phyloP scores from a whole-genome alignment of 169 alveolate genomes.

The Perkinsus marinus region DNA sequence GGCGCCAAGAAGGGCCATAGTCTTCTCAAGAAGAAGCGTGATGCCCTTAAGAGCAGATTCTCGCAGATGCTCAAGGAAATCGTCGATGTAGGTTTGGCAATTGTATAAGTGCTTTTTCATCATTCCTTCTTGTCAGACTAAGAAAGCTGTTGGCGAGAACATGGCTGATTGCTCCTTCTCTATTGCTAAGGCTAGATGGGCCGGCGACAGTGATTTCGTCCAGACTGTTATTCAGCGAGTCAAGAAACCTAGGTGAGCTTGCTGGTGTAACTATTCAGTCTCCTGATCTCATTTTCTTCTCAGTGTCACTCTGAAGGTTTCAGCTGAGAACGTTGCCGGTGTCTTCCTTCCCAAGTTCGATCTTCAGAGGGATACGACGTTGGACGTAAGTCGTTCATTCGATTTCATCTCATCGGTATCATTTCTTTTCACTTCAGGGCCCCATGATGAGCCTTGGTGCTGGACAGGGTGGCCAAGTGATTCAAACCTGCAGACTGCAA shows the following conservation, averaged over 20 bases:
- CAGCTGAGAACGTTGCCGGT: slow-evolving; percentile 69
- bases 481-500: slow-evolving; percentile 25
- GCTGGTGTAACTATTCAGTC: not conserved
- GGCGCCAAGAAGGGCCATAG: slow-evolving; percentile 71
- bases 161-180: slow-evolving; percentile 49
- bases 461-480: slow-evolving; percentile 33
- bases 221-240: slow-evolving; percentile 48
- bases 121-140: slow-evolving; percentile 17
- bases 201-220: slow-evolving; percentile 53
- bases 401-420: not conserved
- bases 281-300: not conserved
- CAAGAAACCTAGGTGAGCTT: slow-evolving; percentile 39
- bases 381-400: not conserved
- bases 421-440: not conserved
- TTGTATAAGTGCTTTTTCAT: not conserved
- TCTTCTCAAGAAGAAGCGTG: slow-evolving; percentile 62
- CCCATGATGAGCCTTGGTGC: slow-evolving; percentile 16
- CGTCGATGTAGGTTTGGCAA: slow-evolving; percentile 14
- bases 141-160: slow-evolving; percentile 57
- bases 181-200: slow-evolving; percentile 66
- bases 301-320: slow-evolving; percentile 43
- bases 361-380: slow-evolving; percentile 40
- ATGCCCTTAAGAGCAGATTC: slow-evolving; percentile 61
- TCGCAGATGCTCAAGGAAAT: slow-evolving; percentile 53
- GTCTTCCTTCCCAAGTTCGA: slow-evolving; percentile 65